Evolutionary conservation across 495 filamentous ascomycete genomes (phyloP), one percentile per base, ranked within the genome.

Genomic region (Penicillium samsonianum): DNA sequence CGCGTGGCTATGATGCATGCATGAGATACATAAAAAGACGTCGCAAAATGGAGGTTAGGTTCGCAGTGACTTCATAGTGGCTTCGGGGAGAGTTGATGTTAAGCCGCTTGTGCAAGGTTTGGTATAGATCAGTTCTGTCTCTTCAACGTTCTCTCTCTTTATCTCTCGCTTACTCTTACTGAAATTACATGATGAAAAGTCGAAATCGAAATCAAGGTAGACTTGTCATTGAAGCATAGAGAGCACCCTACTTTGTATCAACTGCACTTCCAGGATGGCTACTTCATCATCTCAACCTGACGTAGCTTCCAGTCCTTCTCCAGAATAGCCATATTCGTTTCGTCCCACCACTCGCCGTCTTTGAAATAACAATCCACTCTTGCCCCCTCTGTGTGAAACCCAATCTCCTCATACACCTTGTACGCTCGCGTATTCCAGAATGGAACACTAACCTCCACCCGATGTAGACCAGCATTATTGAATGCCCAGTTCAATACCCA

Each of bases 1-100:
- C 60, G 50, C 50, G 51, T 62, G 60, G 54, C 40, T 25, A 33
- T 35, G 37, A 50, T 49, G 45, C 19, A n/a, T 53, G 5, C 9
- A 38, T 17, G 9, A 9, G 16, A 38, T 17, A 33, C 2, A 1
- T 33, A 33, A 11, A 17, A 17, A 38, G 9, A n/a, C 35, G 14
- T 37, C 7, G 33, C 2, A 11, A 30, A 30, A 37, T 3, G 2
- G 14, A 12, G 35, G 6, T 38, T 38, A 30, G 0, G 5, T n/a
- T 16, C 16, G 6, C 35, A 17, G 35, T 38, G 6, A 4, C 16
- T 38, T 37, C n/a, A 51, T 41, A 14, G 38, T 44, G 47, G 47
- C 47, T 35, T 35, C 19, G 28, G 46, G 28, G 28, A 33, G 12
- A 22, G 19, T 19, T 11, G 3, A 22, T 7, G 17, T 30, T 19